Evolutionary conservation across 2,329 filamentous ascomycete species (phyloP).

Genomic region (Ceratocystis ficicola): DNA sequence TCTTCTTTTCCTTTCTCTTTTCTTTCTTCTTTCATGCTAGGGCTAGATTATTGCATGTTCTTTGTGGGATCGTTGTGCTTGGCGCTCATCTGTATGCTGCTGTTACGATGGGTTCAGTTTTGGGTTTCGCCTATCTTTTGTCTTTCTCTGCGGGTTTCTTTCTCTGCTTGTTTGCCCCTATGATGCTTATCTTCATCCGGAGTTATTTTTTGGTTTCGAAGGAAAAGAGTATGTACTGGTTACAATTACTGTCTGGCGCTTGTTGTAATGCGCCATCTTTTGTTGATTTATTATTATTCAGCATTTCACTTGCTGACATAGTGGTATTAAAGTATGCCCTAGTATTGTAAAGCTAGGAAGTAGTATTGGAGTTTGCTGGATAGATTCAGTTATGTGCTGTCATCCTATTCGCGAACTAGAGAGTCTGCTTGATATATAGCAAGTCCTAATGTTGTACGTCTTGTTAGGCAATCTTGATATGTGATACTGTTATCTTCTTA

Average conservation of each 20-base stretch:
- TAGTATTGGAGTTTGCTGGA: no score
- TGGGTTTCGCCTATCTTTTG: conserved; percentile 1
- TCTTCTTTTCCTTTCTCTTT: neutral
- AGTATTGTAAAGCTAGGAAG: no score
- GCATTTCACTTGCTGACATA: no score
- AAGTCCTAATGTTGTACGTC: neutral
- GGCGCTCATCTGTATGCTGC: neutral
- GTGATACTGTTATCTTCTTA: neutral
- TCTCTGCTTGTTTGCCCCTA: conserved; percentile 8
- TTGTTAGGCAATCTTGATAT: neutral
- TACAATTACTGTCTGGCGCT: neutral
- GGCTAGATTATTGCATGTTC: conserved; percentile 13
- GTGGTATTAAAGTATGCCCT: no score
- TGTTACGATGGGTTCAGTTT: neutral
- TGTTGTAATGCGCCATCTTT: conserved; percentile 14
- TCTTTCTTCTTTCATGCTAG: conserved; percentile 9
- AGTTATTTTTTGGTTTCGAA: conserved; percentile 15
- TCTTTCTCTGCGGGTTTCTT: conserved; percentile 5
- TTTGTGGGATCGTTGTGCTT: conserved; percentile 13
- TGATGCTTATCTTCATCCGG: conserved; percentile 2
- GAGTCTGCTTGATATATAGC: neutral
- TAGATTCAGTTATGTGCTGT: no score
- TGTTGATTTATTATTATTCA: neutral
- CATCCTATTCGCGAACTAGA: no score
- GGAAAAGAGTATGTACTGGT: conserved; percentile 19